These are phyloP conservation scores for Pueraria montana DNA, from an alignment of 306 rosid species.

Conservation along the genomic window DNA sequence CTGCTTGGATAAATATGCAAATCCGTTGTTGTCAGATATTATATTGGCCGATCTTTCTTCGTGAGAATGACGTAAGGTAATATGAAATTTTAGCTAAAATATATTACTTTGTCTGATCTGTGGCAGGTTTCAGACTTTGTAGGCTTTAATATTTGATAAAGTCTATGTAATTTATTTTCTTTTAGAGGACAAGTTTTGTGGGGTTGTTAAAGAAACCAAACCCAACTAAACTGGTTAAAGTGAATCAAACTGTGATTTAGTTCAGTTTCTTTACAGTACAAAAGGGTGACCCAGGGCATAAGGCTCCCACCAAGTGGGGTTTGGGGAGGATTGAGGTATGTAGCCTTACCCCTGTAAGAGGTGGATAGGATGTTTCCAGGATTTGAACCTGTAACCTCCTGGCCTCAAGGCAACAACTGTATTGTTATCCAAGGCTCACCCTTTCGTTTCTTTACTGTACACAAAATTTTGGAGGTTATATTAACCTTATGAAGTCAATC, in stretches of 20 bases:
- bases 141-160: constrained; percentile 36
- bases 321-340: no score
- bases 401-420: no score
- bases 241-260: constrained; percentile 26
- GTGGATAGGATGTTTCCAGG: no score
- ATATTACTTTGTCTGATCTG: constrained; percentile 32
- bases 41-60: constrained; percentile 94
- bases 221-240: constrained; percentile 33
- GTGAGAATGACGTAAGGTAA: constrained; percentile 79
- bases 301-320: background rate
- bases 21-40: constrained; percentile 85
- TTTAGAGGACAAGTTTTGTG: constrained; percentile 17
- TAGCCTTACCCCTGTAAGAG: no score
- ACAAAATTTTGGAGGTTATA: no score
- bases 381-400: no score
- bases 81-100: constrained; percentile 29
- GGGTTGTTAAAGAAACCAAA: constrained; percentile 28
- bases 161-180: constrained; percentile 30
- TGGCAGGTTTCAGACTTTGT: constrained; percentile 40
- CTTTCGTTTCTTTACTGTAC: no score
- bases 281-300: background rate
- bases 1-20: constrained; percentile 68
- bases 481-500: no score
- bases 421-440: no score
- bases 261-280: constrained; percentile 35